phyloP scores from a whole-genome alignment of 1,284 basidiomycete species.

The Coniferiporia weirii region DNA sequence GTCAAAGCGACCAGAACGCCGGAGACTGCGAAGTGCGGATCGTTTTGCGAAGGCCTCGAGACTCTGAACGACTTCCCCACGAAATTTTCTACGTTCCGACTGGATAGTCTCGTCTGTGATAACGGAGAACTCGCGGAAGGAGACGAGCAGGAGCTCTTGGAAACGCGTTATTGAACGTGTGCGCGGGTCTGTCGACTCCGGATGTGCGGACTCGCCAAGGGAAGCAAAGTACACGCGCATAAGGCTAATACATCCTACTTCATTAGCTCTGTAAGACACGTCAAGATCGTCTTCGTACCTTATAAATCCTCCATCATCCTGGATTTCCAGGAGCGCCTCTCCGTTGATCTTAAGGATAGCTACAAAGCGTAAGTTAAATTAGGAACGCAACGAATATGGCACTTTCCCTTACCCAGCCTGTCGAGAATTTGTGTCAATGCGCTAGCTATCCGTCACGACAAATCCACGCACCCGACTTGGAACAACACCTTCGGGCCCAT shows the following conservation, averaged over 20 bases:
- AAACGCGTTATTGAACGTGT: slow-evolving; percentile 95
- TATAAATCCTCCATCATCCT: slow-evolving; percentile 97
- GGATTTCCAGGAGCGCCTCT: slow-evolving; percentile 88
- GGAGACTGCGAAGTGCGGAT: slow-evolving; percentile 88
- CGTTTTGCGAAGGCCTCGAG: slow-evolving; percentile 97
- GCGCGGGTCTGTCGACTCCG: slow-evolving; percentile 82
- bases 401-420: slow-evolving; percentile 21
- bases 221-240: slow-evolving; percentile 95
- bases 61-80: slow-evolving; percentile 87
- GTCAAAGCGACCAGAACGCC: slow-evolving; percentile 73
- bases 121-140: slow-evolving; percentile 95
- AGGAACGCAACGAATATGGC: neutral
- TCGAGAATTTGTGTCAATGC: neutral
- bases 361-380: slow-evolving; percentile 25
- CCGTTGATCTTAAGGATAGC: slow-evolving; percentile 99
- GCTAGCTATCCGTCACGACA: slow-evolving; percentile 1
- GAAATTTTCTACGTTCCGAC: slow-evolving; percentile 81
- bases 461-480: slow-evolving; percentile 79
- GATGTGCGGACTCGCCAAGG: slow-evolving; percentile 93
- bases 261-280: neutral
- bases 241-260: slow-evolving; percentile 42
- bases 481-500: slow-evolving; percentile 99
- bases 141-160: slow-evolving; percentile 93
- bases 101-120: slow-evolving; percentile 96
- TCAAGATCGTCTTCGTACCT: slow-evolving; percentile 50